These are phyloP conservation scores for Haematococcus lacustris DNA, from an alignment of 139 green algal species.

Conservation along the genomic window DNA sequence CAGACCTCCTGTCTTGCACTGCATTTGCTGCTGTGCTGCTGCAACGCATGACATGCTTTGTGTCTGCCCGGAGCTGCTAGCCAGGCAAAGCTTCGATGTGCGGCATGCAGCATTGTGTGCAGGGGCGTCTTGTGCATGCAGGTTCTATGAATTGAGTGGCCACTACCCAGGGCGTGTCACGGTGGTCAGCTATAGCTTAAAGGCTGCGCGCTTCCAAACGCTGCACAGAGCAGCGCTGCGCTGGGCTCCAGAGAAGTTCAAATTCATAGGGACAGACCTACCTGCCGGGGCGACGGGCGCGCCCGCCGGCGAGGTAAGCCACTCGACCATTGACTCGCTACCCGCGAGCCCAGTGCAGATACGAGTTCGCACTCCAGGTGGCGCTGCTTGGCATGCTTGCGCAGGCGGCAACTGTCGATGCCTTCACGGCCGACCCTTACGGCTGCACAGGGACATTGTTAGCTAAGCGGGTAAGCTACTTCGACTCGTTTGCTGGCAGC, in stretches of 20 bases:
- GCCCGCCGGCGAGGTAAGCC: constrained; percentile 12
- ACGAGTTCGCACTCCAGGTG: neutral
- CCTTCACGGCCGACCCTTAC: constrained; percentile 63
- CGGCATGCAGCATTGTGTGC: neutral
- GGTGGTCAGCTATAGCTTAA: constrained; percentile 87
- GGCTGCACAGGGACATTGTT: constrained; percentile 56
- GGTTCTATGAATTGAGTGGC: constrained; percentile 50
- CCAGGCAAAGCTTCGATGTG: neutral
- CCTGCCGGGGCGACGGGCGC: constrained; percentile 32
- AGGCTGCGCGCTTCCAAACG: constrained; percentile 65
- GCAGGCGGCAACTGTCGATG: constrained; percentile 43
- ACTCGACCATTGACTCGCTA: neutral
- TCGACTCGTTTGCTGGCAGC: neutral
- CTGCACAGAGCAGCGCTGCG: constrained; percentile 67
- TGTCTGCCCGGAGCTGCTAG: no score
- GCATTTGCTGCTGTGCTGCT: no score
- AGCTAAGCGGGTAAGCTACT: constrained; percentile 53
- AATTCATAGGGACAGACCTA: constrained; percentile 70
- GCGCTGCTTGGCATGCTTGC: neutral
- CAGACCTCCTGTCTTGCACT: neutral
- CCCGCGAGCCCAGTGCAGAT: neutral
- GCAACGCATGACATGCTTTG: no score
- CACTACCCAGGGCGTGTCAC: constrained; percentile 71
- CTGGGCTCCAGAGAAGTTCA: constrained; percentile 58
- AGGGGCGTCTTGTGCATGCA: no score